Base-by-base conservation (phyloP, 495 filamentous ascomycete genomes). In the Daldinia childiae region DNA sequence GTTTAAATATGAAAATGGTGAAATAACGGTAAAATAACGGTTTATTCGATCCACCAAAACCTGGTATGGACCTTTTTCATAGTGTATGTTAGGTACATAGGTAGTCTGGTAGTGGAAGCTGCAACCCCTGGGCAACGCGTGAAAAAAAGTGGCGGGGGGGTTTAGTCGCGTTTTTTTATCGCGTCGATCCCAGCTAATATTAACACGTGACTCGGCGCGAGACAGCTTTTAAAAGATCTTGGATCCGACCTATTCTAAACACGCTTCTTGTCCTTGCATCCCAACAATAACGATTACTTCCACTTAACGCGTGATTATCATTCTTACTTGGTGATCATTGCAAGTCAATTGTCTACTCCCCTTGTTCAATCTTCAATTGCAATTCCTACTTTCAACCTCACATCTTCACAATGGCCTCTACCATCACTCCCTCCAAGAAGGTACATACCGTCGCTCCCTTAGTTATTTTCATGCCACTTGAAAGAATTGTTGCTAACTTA, bases 391-490 rank as follows among this genome's bases (percentile, higher is more conserved):
- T 56, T 32, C 29, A 59, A 41, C 39, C 48, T 57, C 48, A 62
- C 34, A 43, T 60, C 58, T 61, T 64, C 73, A 75, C 81, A 79
- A 92, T 93, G 92, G 83, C 91, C 74, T 83, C 88, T 59, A 83
- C 92, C 75, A 78, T 93, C 77, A 95, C 92, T 71, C 92, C 93
- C 59, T 95, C 93, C 68, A 95, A 97, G 88, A 90, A 92, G 88
- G 93, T 95, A 86, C 75, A 76, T 76, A 67, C 48, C 36, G 15
- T 60, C 19, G 50, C 65, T 9, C 54, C 15, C 41, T 1, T 60
- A 8, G 19, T 29, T 19, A 32, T 32, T 32, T 43, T 48, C 4
- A 15, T 39, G 21, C 50, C 51, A 54, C 48, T 26, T 34, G 17
- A 21, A 39, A 19, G 14, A 15, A 29, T 45, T 68, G 52, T 75